Evolutionary conservation across 2,329 filamentous ascomycete species (phyloP), one percentile per base, ranked within the genome.

Genomic region (Verticillium dahliae): DNA sequence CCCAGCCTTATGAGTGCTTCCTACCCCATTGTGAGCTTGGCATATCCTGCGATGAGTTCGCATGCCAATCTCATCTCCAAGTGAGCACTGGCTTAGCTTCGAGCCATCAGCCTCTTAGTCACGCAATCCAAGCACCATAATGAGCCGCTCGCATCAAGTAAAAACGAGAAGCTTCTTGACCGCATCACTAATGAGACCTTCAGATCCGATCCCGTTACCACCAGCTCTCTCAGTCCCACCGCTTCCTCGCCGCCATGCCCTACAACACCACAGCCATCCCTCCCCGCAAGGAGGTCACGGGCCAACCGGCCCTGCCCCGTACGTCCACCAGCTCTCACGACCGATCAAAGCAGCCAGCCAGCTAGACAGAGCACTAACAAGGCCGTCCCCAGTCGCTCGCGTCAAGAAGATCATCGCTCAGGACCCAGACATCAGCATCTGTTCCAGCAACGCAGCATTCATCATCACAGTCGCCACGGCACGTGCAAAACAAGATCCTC

Each of bases 371-470:
- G 27, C 27, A 56, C 54, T 56, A 56, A 56, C 54, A 3, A 67
- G 63, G 63, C 37, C 63, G 58, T 11, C 58, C 45, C 22, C 65
- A 98, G 95, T 98, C 61, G 91, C 95, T 18, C 87, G 95, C 69
- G 91, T 99, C 62, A 97, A 97, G 78, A 97, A 96, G 78, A 97
- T 99, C 72, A 91, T 99, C 63, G 85, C 87, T 57, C 85, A 92
- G 62, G 95, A 99, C 75, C 87, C 91, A 54, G 94, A 97, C 65
- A 90, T 97, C 65, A 82, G 81, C 65, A 85, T 90, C 72, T 96
- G 92, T 75, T 96, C 93, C 56, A 96, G 93, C 75, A 96, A 96
- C 71, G 94, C 94, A 60, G 90, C 93, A 22, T 98, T 98, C 74
- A 88, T 94, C 62, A 96, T 98, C 69, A 93, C 94, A 1, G 83